A percentile compares a stretch with the other conserved stretches of the same genome.
Conservation (phyloP, 768 basidiomycete species). For the Suillus americanus region DNA sequence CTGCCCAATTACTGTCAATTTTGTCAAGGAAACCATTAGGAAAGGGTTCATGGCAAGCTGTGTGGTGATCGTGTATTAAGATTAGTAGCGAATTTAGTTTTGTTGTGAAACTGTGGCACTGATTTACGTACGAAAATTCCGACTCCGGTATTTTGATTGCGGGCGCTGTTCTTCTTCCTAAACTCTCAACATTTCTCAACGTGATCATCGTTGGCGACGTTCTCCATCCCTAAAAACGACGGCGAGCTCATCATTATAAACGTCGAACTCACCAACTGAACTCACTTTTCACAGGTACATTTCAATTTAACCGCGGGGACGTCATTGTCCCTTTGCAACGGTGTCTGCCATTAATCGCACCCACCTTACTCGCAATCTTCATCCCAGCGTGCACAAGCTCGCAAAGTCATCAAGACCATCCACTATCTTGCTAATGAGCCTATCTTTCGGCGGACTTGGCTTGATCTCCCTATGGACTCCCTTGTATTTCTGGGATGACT, state of each 20-base stretch:
- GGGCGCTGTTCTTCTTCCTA: slow-evolving; percentile 13
- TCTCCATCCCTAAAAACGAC: slow-evolving; percentile 3
- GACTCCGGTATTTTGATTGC: slow-evolving; percentile 26
- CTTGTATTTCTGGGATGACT: slow-evolving; percentile 48
- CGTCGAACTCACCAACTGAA: background rate
- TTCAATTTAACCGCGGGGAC: slow-evolving; percentile 10
- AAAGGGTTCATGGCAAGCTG: background rate
- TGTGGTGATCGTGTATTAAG: background rate
- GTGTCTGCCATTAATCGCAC: slow-evolving; percentile 39
- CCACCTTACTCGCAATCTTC: slow-evolving; percentile 28
- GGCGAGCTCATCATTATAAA: background rate
- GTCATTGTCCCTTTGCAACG: slow-evolving; percentile 32
- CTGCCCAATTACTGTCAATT: background rate
- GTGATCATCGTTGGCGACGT: slow-evolving; percentile 9
- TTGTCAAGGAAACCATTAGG: slow-evolving; percentile 4
- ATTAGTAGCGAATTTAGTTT: slow-evolving; percentile 3
- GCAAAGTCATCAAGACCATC: slow-evolving; percentile 42
- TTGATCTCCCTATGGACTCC: slow-evolving; percentile 60
- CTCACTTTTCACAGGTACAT: background rate
- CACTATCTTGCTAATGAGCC: slow-evolving; percentile 59
- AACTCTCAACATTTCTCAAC: slow-evolving; percentile 11
- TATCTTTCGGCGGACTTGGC: slow-evolving; percentile 62
- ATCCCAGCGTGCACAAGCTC: slow-evolving; percentile 34
- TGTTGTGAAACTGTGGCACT: slow-evolving; percentile 17
- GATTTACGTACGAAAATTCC: slow-evolving; percentile 24